Conservation (phyloP, 352 stramenopile species). For the Phytophthora parvispora region DNA sequence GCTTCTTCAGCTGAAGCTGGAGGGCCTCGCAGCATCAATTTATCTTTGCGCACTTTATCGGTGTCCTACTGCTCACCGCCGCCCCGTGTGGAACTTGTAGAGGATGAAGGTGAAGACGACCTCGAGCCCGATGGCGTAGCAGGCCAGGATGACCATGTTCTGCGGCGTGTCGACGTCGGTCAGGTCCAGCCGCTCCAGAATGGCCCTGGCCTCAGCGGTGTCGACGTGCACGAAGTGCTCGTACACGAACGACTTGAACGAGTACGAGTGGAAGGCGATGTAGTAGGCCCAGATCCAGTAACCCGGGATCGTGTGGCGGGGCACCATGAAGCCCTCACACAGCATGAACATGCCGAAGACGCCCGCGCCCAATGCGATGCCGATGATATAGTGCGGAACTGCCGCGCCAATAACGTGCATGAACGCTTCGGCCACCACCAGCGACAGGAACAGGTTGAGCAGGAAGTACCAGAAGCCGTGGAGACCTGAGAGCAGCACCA, state of each 20-base stretch:
- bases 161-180: constrained; percentile 44
- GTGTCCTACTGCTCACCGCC: neutral
- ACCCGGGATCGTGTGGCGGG: constrained; percentile 50
- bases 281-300: constrained; percentile 87
- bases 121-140: constrained; percentile 49
- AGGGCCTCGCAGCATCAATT: no score
- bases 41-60: neutral
- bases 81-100: constrained; percentile 30
- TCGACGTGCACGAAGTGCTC: constrained; percentile 59
- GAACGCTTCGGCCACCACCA: constrained; percentile 77
- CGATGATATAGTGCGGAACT: constrained; percentile 83
- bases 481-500: constrained; percentile 55
- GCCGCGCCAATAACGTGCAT: constrained; percentile 75
- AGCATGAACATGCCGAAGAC: constrained; percentile 88
- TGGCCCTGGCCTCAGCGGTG: constrained; percentile 4
- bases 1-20: no score
- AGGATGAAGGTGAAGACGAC: constrained; percentile 49
- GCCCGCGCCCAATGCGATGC: constrained; percentile 77
- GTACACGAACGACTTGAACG: constrained; percentile 82
- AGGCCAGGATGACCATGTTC: constrained; percentile 58
- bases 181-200: constrained; percentile 52
- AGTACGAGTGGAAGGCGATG: constrained; percentile 83
- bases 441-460: constrained; percentile 71
- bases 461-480: constrained; percentile 64
- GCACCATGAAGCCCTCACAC: constrained; percentile 81